A percentile compares a stretch with the other conserved stretches of the same genome.
phyloP scores from a whole-genome alignment of 1,284 basidiomycete species.

The Porodaedalea pini region DNA sequence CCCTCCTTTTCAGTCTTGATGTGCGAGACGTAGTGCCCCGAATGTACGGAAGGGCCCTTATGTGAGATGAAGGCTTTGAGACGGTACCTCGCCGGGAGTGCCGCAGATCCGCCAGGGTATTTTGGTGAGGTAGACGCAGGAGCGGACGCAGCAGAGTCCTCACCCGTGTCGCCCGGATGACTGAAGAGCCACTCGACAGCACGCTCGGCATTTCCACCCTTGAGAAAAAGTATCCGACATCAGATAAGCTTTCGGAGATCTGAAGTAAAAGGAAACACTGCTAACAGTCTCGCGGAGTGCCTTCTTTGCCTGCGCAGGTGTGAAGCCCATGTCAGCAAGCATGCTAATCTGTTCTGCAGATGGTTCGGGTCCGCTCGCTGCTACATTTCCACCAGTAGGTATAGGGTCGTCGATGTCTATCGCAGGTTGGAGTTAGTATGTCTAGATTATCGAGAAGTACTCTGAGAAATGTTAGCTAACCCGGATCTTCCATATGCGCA shows the following conservation, averaged over 20 bases:
- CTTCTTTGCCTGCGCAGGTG: constrained; percentile 78
- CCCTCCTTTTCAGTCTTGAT: constrained; percentile 51
- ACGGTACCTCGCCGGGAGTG: constrained; percentile 73
- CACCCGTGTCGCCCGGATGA: constrained; percentile 85
- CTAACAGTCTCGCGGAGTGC: constrained; percentile 84
- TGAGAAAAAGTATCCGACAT: constrained; percentile 1
- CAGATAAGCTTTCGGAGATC: not conserved
- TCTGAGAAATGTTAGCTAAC: constrained; percentile 40
- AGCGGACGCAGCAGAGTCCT: constrained; percentile 41
- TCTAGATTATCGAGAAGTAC: too few relatives aligned
- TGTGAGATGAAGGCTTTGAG: constrained; percentile 95
- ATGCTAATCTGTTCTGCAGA: constrained; percentile 65
- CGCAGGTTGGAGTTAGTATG: not conserved
- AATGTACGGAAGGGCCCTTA: constrained; percentile 93
- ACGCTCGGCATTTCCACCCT: constrained; percentile 76
- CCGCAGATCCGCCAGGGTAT: constrained; percentile 44
- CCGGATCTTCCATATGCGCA: constrained; percentile 90
- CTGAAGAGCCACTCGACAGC: constrained; percentile 98
- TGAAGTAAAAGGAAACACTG: constrained; percentile 10
- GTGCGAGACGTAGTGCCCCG: constrained; percentile 92
- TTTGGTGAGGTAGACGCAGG: constrained; percentile 26
- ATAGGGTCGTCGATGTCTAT: constrained; percentile 87
- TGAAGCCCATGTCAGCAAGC: constrained; percentile 94
- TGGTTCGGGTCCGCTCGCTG: constrained; percentile 47
- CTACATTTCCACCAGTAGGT: constrained; percentile 29